A percentile compares a stretch with the other conserved stretches of the same genome.
Conservation (phyloP, 163 green algal genomes). For the Coccomyxa subellipsoidea region DNA sequence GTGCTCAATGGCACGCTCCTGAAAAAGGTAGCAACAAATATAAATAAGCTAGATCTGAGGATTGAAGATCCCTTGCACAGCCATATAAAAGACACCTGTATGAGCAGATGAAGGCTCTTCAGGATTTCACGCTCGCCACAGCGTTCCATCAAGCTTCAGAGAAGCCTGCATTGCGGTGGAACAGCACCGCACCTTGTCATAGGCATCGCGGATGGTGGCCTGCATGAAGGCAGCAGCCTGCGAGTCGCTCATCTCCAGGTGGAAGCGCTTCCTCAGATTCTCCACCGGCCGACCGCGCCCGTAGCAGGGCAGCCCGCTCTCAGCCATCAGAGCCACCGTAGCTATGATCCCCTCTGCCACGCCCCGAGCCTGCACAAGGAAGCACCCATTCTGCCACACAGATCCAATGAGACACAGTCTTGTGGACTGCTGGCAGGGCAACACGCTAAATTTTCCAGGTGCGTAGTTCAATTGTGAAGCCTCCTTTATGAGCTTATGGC, state of each 20-base stretch:
- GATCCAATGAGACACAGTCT: no score
- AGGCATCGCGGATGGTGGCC: constrained; percentile 70
- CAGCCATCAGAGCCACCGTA: constrained; percentile 78
- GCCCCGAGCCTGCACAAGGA: constrained; percentile 52
- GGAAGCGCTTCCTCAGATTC: constrained; percentile 80
- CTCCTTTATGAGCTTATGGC: no score
- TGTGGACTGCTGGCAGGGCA: no score
- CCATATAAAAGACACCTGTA: neutral
- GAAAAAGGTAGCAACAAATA: neutral
- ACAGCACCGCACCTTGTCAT: constrained; percentile 68
- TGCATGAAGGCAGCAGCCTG: constrained; percentile 88
- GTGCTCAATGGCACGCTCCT: neutral
- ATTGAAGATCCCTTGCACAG: neutral
- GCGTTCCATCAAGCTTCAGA: neutral
- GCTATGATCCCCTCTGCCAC: constrained; percentile 77
- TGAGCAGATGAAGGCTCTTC: neutral
- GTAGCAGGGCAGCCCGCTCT: constrained; percentile 93
- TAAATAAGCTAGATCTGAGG: neutral
- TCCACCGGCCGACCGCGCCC: constrained; percentile 69
- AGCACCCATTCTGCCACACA: neutral
- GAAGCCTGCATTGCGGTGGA: neutral
- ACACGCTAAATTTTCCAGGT: no score
- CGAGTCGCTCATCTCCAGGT: constrained; percentile 80
- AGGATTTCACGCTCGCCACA: neutral
- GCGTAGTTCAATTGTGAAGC: no score